Percentiles rank a stretch among this genome's conserved stretches.
Conservation (phyloP, 345 rosid genomes). For the Cochlearia excelsa region DNA sequence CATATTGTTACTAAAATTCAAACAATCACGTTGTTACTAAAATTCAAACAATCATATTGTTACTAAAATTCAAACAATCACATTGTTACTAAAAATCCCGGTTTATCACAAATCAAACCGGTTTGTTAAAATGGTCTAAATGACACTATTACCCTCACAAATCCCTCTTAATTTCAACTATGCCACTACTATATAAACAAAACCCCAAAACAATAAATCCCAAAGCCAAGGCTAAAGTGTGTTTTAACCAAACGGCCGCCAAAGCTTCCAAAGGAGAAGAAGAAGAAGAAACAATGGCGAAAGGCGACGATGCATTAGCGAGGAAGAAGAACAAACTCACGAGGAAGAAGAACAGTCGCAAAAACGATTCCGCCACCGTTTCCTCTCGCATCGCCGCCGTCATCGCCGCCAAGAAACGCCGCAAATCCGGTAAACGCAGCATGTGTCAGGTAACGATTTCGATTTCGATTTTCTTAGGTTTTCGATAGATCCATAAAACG, state of each 20-base stretch:
- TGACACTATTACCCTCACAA: no score
- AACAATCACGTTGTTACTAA: no score
- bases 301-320: conserved; percentile 63
- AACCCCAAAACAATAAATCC: conserved; percentile 1
- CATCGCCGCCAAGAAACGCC: conserved; percentile 87
- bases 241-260: conserved; percentile 20
- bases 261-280: conserved; percentile 2
- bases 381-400: conserved; percentile 74
- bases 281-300: conserved; percentile 40
- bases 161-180: background rate
- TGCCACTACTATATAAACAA: background rate
- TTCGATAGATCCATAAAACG: background rate
- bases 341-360: conserved; percentile 52
- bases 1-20: no score
- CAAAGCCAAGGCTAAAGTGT: conserved; percentile 8
- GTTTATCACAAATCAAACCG: no score
- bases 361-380: conserved; percentile 49
- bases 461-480: background rate
- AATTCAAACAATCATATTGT: no score
- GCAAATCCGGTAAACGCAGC: conserved; percentile 72
- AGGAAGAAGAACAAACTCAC: conserved; percentile 62
- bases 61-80: no score
- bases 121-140: no score
- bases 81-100: no score
- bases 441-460: conserved; percentile 54